Base-by-base conservation (phyloP, 805 yeast species). In the Hermanozyma aechmeae region DNA sequence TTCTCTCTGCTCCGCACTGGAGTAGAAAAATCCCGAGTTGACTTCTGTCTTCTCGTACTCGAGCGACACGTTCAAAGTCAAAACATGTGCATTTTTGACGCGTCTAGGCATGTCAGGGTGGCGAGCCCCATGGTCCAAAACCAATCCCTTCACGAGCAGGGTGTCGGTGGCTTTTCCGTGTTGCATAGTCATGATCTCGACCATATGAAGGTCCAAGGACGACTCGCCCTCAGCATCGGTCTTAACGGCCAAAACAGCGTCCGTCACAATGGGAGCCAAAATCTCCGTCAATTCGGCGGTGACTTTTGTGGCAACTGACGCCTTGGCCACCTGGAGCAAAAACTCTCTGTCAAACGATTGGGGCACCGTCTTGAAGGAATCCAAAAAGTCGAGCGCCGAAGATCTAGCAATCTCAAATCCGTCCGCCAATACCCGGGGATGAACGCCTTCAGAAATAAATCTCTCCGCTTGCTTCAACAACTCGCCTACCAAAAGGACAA, bases 1-100 rank as follows among this genome's bases (percentile, higher is more conserved):
- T 45, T 92, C 97, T 47, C 98, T 74, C 63, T 92, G 97, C 45
- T 92, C 96, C 18, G 97, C 97, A 25, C 79, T 66, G 27, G 95
- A 83, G 60, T 92, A 92, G 61, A 76, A 92, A 56, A 92, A 92
- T 9, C 96, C 87, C 2, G 95, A 82, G 61, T 92, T 92, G 29
- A 92, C 96, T 63, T 92, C 98, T 24, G 96, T 85, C 65, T 92
- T 92, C 53, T 92, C 98, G 56, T 92, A 92, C 58, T 92, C 98
- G 44, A 92, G 65, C 5, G 95, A 83, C 25, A 92, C 98, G 54
- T 92, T 92, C 45, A 92, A 70, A 30, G 84, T 92, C 50, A 92
- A 68, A 19, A 92, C 76, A 47, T 73, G 65, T 2, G 96, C 96
- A 53, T 92, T 84, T 39, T 73, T 71, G 13, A 92, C 79, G 31